phyloP scores from a whole-genome alignment of 176 grass and related monocot genomes.

The Musa schizocarpa region DNA sequence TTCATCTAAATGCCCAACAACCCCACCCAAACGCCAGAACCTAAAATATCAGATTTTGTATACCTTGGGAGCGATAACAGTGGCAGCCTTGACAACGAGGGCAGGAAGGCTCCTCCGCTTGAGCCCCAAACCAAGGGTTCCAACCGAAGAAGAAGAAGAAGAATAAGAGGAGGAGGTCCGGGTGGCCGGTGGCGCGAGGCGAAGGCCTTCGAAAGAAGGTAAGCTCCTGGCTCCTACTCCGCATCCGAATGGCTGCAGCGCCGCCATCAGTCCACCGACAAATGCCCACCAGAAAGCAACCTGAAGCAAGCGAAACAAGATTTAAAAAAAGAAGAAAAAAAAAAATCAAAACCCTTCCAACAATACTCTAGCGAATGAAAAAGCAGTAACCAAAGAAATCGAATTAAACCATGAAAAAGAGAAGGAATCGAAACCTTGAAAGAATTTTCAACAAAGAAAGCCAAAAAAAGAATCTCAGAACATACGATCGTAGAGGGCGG shows the following conservation, averaged over 20 bases:
- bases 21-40: neutral
- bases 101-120: neutral
- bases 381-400: too few species aligned
- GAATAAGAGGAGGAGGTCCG: neutral
- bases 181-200: constrained; percentile 10
- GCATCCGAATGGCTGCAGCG: constrained; percentile 16
- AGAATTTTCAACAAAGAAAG: too few species aligned
- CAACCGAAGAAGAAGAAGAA: neutral
- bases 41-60: neutral
- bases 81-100: constrained; percentile 20
- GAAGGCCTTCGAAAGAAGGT: constrained; percentile 29
- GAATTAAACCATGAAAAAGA: too few species aligned
- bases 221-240: constrained; percentile 12
- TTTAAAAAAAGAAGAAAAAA: neutral
- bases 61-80: constrained; percentile 23
- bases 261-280: constrained; percentile 18
- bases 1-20: neutral
- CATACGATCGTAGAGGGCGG: too few species aligned
- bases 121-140: neutral
- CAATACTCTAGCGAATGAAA: too few species aligned
- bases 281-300: neutral
- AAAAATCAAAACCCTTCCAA: neutral
- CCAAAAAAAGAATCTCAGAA: too few species aligned
- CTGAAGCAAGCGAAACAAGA: neutral
- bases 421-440: too few species aligned